Evolutionary conservation across 164 flowering plant genomes (phyloP).

Genomic region (Vitis riparia): DNA sequence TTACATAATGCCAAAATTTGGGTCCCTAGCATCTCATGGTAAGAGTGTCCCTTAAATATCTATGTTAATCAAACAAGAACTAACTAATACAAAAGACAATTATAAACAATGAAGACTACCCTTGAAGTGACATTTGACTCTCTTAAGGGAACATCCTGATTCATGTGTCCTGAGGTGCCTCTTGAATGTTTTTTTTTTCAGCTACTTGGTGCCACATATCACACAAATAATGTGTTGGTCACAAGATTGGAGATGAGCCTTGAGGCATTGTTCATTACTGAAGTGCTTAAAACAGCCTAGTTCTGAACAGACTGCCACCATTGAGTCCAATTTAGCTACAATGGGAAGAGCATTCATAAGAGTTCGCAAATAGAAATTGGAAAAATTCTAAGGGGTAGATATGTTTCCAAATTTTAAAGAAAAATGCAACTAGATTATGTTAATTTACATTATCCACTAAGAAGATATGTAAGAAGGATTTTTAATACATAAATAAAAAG

Average conservation of each 20-base stretch:
- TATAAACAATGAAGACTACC: slow-evolving; percentile 36
- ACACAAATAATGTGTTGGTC: slow-evolving; percentile 68
- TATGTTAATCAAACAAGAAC: too few relatives aligned
- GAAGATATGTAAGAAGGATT: too few relatives aligned
- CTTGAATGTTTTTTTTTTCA: slow-evolving; percentile 68
- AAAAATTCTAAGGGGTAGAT: neutral
- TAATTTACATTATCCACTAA: too few relatives aligned
- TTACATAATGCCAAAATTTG: too few relatives aligned
- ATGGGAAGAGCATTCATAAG: slow-evolving; percentile 1
- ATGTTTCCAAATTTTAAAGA: neutral
- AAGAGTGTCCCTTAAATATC: too few relatives aligned
- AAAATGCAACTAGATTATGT: neutral
- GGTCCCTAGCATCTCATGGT: too few relatives aligned
- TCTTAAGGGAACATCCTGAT: slow-evolving; percentile 20
- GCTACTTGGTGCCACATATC: slow-evolving; percentile 71
- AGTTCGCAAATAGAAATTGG: neutral
- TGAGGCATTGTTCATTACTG: slow-evolving; percentile 65
- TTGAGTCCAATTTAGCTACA: slow-evolving; percentile 68
- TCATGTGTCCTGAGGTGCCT: slow-evolving; percentile 62
- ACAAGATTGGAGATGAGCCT: slow-evolving; percentile 57
- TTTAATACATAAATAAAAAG: neutral
- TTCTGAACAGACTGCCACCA: slow-evolving; percentile 72
- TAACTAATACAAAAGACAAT: too few relatives aligned
- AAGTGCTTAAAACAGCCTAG: slow-evolving; percentile 75
- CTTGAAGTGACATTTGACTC: slow-evolving; percentile 41